Evolutionary conservation across 805 yeast species (phyloP).

Genomic region (Ogataea paraovalis): DNA sequence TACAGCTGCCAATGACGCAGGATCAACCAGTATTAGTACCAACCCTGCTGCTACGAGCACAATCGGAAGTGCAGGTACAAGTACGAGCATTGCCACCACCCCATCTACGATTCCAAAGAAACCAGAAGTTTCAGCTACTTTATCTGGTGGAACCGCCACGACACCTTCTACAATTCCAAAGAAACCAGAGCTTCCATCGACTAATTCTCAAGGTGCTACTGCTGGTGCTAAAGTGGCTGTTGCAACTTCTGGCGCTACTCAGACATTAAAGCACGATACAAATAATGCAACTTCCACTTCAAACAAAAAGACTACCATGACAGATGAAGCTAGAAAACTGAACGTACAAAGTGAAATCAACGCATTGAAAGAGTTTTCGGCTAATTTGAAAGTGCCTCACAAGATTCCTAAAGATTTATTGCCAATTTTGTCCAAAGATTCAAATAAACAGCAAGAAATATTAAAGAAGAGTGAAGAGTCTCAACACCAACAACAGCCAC

Average conservation of each 20-base stretch:
- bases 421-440: constrained; percentile 68
- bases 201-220: constrained; percentile 2
- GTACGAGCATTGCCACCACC: too few species aligned
- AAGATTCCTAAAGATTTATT: constrained; percentile 56
- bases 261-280: constrained; percentile 15
- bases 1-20: constrained; percentile 5
- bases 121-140: not conserved
- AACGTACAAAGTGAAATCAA: constrained; percentile 62
- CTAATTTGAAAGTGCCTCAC: constrained; percentile 61
- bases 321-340: constrained; percentile 38
- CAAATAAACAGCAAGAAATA: constrained; percentile 60
- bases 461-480: constrained; percentile 26
- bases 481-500: not conserved
- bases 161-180: constrained; percentile 4
- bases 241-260: constrained; percentile 9
- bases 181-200: constrained; percentile 2
- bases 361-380: constrained; percentile 72
- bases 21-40: not conserved
- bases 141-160: not conserved
- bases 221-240: not conserved
- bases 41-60: constrained; percentile 8
- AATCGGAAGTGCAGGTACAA: too few species aligned
- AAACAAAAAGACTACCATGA: constrained; percentile 5
- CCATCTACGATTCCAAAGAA: not conserved
- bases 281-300: constrained; percentile 4